Evolutionary conservation across 73 alveolate genomes (phyloP), one percentile per base, ranked within the genome.

Genomic region (Paraurostyla sp.): DNA sequence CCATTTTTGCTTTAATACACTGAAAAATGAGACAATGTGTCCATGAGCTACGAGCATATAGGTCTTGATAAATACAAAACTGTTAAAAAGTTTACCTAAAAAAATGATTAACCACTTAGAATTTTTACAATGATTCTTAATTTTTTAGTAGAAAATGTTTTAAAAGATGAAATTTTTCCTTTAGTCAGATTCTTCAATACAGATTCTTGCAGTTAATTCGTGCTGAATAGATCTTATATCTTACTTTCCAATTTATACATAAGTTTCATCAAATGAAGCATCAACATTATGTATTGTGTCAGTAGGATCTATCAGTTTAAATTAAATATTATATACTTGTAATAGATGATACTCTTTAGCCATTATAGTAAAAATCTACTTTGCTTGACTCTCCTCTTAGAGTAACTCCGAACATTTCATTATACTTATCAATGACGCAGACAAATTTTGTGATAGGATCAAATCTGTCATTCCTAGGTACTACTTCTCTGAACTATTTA

Each of bases 41-140:
- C 87, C 87, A 50, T 75, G 87, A n/a, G 87, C 68, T 9, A 75
- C 87, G 40, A 75, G 45, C 71, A 75, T 46, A 71, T 45, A 43
- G 15, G 87, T 75, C 52, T 75, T 46, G 4, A 75, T 49, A 20
- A 75, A 40, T 50, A 75, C 71, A 40, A 75, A 46, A 36, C 87
- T 52, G 33, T 40, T 29, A 50, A 43, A 75, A 23, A 75, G 46
- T 33, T 60, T 60, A n/a, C n/a, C n/a, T n/a, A n/a, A n/a, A n/a
- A n/a, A n/a, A n/a, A n/a, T n/a, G n/a, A n/a, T n/a, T n/a, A n/a
- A n/a, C n/a, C n/a, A n/a, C n/a, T n/a, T n/a, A n/a, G n/a, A n/a
- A n/a, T n/a, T n/a, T n/a, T n/a, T n/a, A 29, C 40, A 43, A 50
- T 43, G 71, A 27, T 75, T 75, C 71, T 75, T 75, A 40, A 75